These are phyloP conservation scores for Aphanomyces euteiches DNA, from an alignment of 352 stramenopile genomes.

Conservation along the genomic window DNA sequence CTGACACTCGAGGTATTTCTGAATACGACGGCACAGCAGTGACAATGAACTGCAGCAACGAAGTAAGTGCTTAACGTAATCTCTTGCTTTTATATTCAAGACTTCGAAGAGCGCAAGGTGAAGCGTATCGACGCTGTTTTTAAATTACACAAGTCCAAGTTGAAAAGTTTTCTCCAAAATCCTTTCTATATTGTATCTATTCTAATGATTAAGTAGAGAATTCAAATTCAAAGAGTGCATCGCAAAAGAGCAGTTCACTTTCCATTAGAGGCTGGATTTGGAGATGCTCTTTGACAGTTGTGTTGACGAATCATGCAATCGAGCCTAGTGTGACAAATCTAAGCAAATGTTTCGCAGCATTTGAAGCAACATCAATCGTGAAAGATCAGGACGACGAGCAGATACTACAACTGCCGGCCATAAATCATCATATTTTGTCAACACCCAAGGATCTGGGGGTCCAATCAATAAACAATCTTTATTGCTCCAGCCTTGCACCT, in stretches of 20 bases:
- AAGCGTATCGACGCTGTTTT: conserved; percentile 54
- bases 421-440: too few species aligned
- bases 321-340: neutral
- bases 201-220: conserved; percentile 40
- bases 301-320: neutral
- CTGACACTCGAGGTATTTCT: too few species aligned
- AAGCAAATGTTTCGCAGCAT: neutral
- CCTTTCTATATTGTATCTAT: conserved; percentile 41
- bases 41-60: too few species aligned
- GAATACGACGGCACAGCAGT: too few species aligned
- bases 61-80: too few species aligned
- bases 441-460: too few species aligned
- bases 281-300: conserved; percentile 43
- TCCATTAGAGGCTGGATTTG: conserved; percentile 45
- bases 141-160: too few species aligned
- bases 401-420: neutral
- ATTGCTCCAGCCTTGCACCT: too few species aligned
- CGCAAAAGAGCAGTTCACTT: conserved; percentile 43
- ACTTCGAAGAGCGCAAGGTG: conserved; percentile 60
- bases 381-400: neutral
- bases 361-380: neutral
- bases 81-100: too few species aligned
- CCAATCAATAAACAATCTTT: too few species aligned
- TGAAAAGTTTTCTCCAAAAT: conserved; percentile 31
- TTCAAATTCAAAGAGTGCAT: conserved; percentile 45